phyloP scores from a whole-genome alignment of 257 asterid genomes.

The Craterostigma plantagineum region DNA sequence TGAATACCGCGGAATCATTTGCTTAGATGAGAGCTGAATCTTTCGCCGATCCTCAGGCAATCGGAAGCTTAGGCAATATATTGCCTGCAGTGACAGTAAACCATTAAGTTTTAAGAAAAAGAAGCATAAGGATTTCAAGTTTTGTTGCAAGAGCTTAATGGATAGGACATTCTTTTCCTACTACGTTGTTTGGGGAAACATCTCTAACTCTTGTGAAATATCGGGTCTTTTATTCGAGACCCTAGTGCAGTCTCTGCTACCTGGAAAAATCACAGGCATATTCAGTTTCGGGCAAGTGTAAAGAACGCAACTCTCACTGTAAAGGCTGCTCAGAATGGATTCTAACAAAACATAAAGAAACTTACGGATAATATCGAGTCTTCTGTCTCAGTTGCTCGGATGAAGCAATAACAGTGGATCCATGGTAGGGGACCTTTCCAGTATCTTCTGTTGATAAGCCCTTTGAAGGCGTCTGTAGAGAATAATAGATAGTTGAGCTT shows the following conservation, averaged over 20 bases:
- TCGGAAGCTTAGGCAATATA: constrained; percentile 86
- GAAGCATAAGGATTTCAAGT: too few species aligned
- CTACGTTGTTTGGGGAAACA: constrained; percentile 68
- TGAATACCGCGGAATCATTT: too few species aligned
- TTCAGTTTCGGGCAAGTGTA: background rate
- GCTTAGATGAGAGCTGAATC: background rate
- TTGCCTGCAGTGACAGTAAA: constrained; percentile 35
- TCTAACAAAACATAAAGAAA: constrained; percentile 7
- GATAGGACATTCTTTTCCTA: too few species aligned
- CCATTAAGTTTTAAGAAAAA: background rate
- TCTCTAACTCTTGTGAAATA: constrained; percentile 62
- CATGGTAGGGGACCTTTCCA: constrained; percentile 80
- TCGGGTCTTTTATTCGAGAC: constrained; percentile 36
- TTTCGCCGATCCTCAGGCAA: constrained; percentile 48
- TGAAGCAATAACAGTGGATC: constrained; percentile 95
- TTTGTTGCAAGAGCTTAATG: background rate
- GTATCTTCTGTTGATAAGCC: constrained; percentile 34
- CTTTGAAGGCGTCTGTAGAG: constrained; percentile 53
- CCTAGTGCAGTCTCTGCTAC: constrained; percentile 64
- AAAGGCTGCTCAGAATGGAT: background rate
- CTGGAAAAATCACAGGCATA: constrained; percentile 14
- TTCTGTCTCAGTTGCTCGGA: constrained; percentile 50
- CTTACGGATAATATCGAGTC: constrained; percentile 47
- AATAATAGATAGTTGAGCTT: constrained; percentile 2
- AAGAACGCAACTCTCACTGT: background rate